These are phyloP conservation scores for Zoysia japonica DNA, from an alignment of 176 grass and related monocot species.

Conservation along the genomic window DNA sequence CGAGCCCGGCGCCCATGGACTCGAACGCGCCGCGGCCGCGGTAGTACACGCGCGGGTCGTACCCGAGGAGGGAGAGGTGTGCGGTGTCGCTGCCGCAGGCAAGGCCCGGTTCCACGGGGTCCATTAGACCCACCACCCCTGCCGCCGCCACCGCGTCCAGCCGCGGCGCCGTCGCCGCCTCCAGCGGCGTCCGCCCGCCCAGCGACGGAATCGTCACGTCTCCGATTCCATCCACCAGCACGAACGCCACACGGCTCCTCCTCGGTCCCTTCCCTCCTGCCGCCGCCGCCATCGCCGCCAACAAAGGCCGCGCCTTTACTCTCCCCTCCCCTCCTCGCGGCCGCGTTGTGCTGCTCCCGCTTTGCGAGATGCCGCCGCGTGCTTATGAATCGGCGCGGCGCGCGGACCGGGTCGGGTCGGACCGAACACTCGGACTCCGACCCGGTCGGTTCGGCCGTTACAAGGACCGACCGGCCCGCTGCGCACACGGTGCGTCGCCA, in stretches of 20 bases:
- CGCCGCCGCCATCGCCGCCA: conserved; percentile 18
- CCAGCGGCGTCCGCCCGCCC: conserved; percentile 48
- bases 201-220: conserved; percentile 72
- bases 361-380: conserved; percentile 8
- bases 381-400: conserved; percentile 18
- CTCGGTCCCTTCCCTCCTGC: background rate
- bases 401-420: background rate
- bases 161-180: conserved; percentile 48
- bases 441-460: conserved; percentile 25
- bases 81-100: conserved; percentile 93
- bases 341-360: background rate
- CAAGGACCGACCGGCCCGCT: conserved; percentile 14
- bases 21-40: conserved; percentile 90
- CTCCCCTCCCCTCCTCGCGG: background rate
- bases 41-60: conserved; percentile 86
- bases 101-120: conserved; percentile 83
- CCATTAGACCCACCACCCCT: conserved; percentile 88
- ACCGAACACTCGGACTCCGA: background rate
- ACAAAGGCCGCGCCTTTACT: background rate
- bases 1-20: conserved; percentile 90
- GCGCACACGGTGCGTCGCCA: conserved; percentile 26
- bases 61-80: conserved; percentile 87
- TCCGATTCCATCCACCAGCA: conserved; percentile 83
- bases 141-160: conserved; percentile 74
- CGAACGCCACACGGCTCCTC: conserved; percentile 63